These are phyloP conservation scores for Fusarium armeniacum DNA, from an alignment of 2,329 filamentous ascomycete genomes.

Conservation along the genomic window DNA sequence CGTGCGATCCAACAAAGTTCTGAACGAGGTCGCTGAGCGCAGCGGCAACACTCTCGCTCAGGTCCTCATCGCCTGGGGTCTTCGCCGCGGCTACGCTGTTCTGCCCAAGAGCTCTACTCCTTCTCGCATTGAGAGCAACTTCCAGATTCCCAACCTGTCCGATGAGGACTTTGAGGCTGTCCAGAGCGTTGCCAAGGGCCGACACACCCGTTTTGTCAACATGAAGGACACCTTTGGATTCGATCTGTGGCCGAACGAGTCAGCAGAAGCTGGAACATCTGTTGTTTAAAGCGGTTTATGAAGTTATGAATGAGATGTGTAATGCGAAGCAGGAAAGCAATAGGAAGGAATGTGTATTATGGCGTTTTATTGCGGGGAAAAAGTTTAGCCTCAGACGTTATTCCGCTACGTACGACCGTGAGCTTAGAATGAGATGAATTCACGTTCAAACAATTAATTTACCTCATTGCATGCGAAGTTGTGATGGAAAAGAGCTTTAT, in stretches of 20 bases:
- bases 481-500: neutral
- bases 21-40: conserved; percentile 67
- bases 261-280: conserved; percentile 36
- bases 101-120: conserved; percentile 79
- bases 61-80: conserved; percentile 70
- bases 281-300: conserved; percentile 29
- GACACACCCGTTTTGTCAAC: conserved; percentile 81
- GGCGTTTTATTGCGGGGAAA: conserved; percentile 32
- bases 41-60: conserved; percentile 66
- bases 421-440: conserved; percentile 7
- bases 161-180: conserved; percentile 70
- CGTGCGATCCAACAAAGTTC: conserved; percentile 53
- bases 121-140: conserved; percentile 66
- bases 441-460: neutral
- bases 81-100: conserved; percentile 75
- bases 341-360: conserved; percentile 16
- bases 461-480: neutral
- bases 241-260: conserved; percentile 75
- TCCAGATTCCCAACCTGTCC: conserved; percentile 44
- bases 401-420: neutral
- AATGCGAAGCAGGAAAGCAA: conserved; percentile 17
- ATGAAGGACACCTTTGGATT: conserved; percentile 87
- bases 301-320: conserved; percentile 31
- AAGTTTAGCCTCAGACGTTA: neutral
- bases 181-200: conserved; percentile 61